Evolutionary conservation across 495 filamentous ascomycete species (phyloP).

Genomic region (Bombardia bombarda): DNA sequence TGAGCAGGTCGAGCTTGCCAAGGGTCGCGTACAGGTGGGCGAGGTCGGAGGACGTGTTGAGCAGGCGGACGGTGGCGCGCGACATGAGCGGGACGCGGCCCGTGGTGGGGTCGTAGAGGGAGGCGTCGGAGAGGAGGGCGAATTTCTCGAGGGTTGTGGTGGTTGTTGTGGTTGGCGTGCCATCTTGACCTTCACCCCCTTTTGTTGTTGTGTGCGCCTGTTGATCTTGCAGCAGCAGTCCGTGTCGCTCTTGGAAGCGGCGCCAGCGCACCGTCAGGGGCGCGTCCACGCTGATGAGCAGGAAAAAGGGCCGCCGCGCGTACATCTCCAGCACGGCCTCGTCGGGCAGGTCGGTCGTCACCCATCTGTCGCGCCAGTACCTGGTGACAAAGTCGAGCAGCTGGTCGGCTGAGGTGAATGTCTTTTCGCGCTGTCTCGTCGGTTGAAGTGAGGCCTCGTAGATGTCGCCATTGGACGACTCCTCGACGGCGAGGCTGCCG

Average conservation of each 20-base stretch:
- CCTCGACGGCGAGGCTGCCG: not conserved
- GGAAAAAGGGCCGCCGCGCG: constrained; percentile 76
- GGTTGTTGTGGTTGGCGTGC: constrained; percentile 52
- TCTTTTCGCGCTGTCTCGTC: constrained; percentile 8
- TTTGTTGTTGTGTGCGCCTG: not conserved
- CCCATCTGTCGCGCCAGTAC: constrained; percentile 72
- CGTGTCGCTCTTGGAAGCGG: constrained; percentile 42
- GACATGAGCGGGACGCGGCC: constrained; percentile 68
- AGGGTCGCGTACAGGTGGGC: constrained; percentile 61
- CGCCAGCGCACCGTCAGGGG: constrained; percentile 77
- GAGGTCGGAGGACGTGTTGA: constrained; percentile 73
- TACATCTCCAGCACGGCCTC: constrained; percentile 62
- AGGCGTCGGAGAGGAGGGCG: constrained; percentile 62
- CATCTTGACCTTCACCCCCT: too few species aligned
- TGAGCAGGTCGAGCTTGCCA: constrained; percentile 59
- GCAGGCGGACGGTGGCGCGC: constrained; percentile 69
- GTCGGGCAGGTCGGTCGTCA: constrained; percentile 72
- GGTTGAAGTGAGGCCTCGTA: not conserved
- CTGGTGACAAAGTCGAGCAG: constrained; percentile 81
- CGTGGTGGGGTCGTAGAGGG: constrained; percentile 60
- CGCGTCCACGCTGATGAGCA: constrained; percentile 86
- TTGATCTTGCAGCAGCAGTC: constrained; percentile 1
- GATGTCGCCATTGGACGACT: not conserved
- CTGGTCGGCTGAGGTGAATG: constrained; percentile 51
- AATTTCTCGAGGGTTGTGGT: constrained; percentile 78